Percentiles rank a stretch among this genome's conserved stretches.
Evolutionary conservation across 305 asterid species (phyloP).

Genomic region (Rubia occidens): DNA sequence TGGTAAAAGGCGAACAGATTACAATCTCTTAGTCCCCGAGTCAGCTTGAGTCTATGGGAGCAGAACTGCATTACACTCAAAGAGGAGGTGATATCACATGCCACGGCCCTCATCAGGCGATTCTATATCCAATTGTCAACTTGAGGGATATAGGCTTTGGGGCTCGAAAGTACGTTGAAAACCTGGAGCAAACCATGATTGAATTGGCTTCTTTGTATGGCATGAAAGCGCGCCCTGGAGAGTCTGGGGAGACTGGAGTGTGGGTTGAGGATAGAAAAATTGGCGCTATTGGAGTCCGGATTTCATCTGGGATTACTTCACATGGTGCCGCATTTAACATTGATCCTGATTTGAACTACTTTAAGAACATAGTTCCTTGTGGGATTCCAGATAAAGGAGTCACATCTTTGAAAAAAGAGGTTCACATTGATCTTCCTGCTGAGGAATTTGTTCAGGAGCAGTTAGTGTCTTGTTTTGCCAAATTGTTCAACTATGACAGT

Average conservation of each 20-base stretch:
- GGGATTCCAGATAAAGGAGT: conserved; percentile 71
- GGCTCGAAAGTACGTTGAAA: conserved; percentile 69
- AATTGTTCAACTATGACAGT: conserved; percentile 32
- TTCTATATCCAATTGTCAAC: conserved; percentile 64
- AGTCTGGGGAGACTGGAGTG: conserved; percentile 59
- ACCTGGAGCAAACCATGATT: conserved; percentile 71
- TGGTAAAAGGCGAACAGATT: conserved; percentile 55
- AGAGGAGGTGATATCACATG: conserved; percentile 85
- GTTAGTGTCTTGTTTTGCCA: conserved; percentile 47
- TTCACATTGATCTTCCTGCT: conserved; percentile 35
- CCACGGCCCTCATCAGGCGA: conserved; percentile 72
- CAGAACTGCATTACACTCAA: conserved; percentile 62
- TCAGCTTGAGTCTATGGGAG: conserved; percentile 64
- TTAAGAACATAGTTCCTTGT: conserved; percentile 80
- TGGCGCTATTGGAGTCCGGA: conserved; percentile 72
- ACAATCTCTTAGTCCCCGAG: conserved; percentile 50
- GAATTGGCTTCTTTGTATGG: conserved; percentile 57
- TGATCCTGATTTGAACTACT: conserved; percentile 63
- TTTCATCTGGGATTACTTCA: conserved; percentile 66
- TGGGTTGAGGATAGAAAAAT: conserved; percentile 72
- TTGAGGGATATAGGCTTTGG: conserved; percentile 59
- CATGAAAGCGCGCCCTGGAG: conserved; percentile 51
- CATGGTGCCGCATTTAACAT: conserved; percentile 77
- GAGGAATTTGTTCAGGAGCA: conserved; percentile 53
- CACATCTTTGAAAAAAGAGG: conserved; percentile 65